Evolutionary conservation across 1,139 yeast species (phyloP), one percentile per base, ranked within the genome.

Genomic region (Sugiyamaella pinicola): DNA sequence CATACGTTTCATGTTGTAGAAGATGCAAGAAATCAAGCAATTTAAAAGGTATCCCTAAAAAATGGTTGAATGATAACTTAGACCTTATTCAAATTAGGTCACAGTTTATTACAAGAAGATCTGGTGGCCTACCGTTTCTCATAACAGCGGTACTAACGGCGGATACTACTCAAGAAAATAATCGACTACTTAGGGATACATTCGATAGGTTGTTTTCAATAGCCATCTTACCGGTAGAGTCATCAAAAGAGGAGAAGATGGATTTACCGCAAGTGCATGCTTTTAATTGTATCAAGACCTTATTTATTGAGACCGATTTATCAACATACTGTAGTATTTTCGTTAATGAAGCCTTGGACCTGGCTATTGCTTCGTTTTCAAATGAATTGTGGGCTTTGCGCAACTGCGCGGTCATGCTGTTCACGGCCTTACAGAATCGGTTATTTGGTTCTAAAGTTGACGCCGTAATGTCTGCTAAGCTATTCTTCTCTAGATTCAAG

Each of bases 201-300:
- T 80, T 88, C 60, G 70, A 73, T 0, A 66, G 71, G 38, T 71
- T 91, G 17, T 58, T 82, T 28, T 66, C 65, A 4, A 78, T 87
- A 38, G 88, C 93, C 1, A 60, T 68, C 4, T 54, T 68, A 5
- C 82, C 85, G 1, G 74, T 62, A 4, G 57, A 78, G n/a, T 65
- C 68, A 4, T 73, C 73, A 13, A 70, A 73, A 22, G 79, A 76
- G 12, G 75, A 83, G 57, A 81, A 77, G 55, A 74, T 81, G 58
- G 96, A 88, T 63, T 74, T 88, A 22, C 93, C 98, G 0, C 98
- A 91, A 66, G 96, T 91, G 0, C 96, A 91, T 69, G 97, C 97
- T 0, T 83, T 88, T 66, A 93, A 93, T 65, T 86, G 96, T 64
- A 80, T 93, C 55, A 82, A 81, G 58, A 84, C 84, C 6, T 73